Base-by-base conservation (phyloP, 345 rosid species). In the Gossypium thurberi region DNA sequence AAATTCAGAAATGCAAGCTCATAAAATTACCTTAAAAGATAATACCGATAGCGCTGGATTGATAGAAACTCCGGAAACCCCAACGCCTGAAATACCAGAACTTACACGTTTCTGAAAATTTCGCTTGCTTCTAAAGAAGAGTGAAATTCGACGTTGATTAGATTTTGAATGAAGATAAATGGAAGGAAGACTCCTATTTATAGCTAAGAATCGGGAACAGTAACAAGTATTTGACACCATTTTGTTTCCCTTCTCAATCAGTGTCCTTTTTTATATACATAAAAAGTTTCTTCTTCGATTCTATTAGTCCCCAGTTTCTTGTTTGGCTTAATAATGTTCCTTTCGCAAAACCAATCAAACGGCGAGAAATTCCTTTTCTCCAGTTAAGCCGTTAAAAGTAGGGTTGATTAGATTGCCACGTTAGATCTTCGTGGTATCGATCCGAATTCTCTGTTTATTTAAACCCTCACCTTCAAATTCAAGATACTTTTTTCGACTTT, bases 11-110 rank as follows among this genome's bases (percentile, higher is more conserved):
- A n/a, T 6, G 0, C 10, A 15, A 52, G 37, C 18, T n/a, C 9
- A 3, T n/a, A 40, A 55, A 26, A 50, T 52, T 78, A 86, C 98
- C 90, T 86, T 83, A 50, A 81, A 82, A 50, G 87, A 84, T 23
- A 74, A 78, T 6, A 73, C 17, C 0, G 78, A 80, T 7, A 82
- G 72, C 21, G 78, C 56, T 71, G 42, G 77, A 67, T 76, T 69
- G 6, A 84, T 60, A 67, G 73, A 84, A 72, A 61, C 69, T 73
- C 88, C 86, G 84, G 78, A 53, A 81, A 58, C 79, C 76, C 91
- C 79, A 71, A 75, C 76, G 77, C 68, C 82, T 76, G 91, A 77
- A 50, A 25, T 79, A 80, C 84, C 82, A 78, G 80, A 81, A 80
- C 11, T 12, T 10, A 79, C 18, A 15, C 65, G 76, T 18, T 64